phyloP scores from a whole-genome alignment of 805 yeast genomes.

The Metschnikowia henanensis region DNA sequence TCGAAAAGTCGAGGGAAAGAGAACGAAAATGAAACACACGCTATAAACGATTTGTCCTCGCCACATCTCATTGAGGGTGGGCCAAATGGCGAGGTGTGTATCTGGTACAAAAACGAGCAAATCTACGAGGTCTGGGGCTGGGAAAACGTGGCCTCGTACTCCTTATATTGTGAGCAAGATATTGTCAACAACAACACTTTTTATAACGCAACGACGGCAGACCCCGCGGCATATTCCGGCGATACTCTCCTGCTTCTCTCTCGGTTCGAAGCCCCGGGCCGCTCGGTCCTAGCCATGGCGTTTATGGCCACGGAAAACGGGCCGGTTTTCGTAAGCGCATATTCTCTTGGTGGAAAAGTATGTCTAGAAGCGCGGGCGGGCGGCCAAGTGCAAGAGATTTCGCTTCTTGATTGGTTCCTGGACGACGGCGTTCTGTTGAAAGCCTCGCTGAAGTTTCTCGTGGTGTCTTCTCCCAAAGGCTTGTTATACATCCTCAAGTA shows the following conservation, averaged over 20 bases:
- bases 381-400: not conserved
- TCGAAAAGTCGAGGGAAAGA: no score
- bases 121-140: constrained; percentile 38
- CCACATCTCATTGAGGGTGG: constrained; percentile 26
- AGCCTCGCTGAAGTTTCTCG: constrained; percentile 9
- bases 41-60: no score
- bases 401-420: constrained; percentile 4
- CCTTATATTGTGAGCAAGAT: not conserved
- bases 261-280: constrained; percentile 3
- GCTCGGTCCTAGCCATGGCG: constrained; percentile 14
- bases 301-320: constrained; percentile 8
- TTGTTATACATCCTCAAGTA: constrained; percentile 10
- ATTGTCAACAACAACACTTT: not conserved
- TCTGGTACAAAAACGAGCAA: constrained; percentile 22
- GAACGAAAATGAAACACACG: no score
- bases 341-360: not conserved
- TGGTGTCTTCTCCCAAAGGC: constrained; percentile 12
- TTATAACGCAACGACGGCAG: not conserved
- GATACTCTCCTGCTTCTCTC: constrained; percentile 13
- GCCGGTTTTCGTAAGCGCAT: constrained; percentile 6
- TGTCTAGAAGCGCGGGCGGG: constrained; percentile 7
- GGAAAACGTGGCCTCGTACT: constrained; percentile 9
- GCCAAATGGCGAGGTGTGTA: constrained; percentile 32
- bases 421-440: constrained; percentile 11
- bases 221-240: constrained; percentile 7